phyloP scores from a whole-genome alignment of 106 monocot genomes.

The Iris macrosiphon region DNA sequence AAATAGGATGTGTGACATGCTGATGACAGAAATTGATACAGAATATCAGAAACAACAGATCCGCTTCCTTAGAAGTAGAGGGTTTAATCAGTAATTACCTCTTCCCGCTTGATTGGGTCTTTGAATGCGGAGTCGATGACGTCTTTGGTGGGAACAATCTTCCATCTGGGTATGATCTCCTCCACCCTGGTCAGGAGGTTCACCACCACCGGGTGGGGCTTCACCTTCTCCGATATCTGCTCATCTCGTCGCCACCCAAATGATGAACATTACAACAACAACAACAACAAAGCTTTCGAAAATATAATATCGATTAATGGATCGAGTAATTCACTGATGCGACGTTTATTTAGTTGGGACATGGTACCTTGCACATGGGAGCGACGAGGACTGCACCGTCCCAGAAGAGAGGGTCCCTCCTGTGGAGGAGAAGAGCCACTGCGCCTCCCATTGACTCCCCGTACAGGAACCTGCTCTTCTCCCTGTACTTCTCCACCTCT shows the following conservation, averaged over 20 bases:
- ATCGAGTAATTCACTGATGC: too few relatives aligned
- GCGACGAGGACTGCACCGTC: slow-evolving; percentile 91
- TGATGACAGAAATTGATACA: too few relatives aligned
- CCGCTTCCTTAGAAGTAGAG: too few relatives aligned
- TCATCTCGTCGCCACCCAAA: not conserved
- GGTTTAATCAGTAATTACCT: slow-evolving; percentile 26
- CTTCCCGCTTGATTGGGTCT: slow-evolving; percentile 79
- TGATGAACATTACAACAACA: not conserved
- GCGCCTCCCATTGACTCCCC: slow-evolving; percentile 99
- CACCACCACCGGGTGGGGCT: slow-evolving; percentile 83
- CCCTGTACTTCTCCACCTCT: slow-evolving; percentile 48
- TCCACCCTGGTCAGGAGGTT: slow-evolving; percentile 63
- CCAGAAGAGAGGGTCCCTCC: slow-evolving; percentile 70
- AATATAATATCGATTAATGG: not conserved
- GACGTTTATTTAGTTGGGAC: too few relatives aligned
- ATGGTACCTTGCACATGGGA: slow-evolving; percentile 95
- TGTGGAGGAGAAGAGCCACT: slow-evolving; percentile 75
- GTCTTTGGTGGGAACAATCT: slow-evolving; percentile 93
- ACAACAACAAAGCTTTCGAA: not conserved
- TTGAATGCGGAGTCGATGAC: slow-evolving; percentile 87
- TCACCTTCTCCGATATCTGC: slow-evolving; percentile 96
- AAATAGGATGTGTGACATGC: too few relatives aligned
- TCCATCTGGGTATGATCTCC: slow-evolving; percentile 96
- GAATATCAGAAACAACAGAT: too few relatives aligned
- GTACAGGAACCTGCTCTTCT: slow-evolving; percentile 77